phyloP scores from a whole-genome alignment of 2,329 filamentous ascomycete genomes.

The Phyllosticta capitalensis region DNA sequence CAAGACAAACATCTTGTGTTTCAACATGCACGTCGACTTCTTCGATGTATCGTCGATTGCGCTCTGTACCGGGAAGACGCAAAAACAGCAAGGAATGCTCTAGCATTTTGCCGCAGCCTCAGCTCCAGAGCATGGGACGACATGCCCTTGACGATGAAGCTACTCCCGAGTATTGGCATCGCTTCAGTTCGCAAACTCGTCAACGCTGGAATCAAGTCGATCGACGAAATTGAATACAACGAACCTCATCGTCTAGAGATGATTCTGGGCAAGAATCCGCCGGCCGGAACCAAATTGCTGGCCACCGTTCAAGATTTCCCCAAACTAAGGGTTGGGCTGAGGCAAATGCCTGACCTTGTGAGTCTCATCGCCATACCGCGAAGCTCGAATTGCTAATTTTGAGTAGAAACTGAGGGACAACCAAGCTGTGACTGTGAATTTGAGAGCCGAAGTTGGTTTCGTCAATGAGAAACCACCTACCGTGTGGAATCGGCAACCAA shows the following conservation, averaged over 20 bases:
- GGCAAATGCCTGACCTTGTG: conserved; percentile 39
- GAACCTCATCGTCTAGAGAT: conserved; percentile 68
- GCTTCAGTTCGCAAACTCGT: conserved; percentile 67
- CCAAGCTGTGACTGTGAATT: conserved; percentile 45
- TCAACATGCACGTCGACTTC: conserved; percentile 57
- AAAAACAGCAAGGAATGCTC: conserved; percentile 53
- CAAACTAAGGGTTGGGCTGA: conserved; percentile 47
- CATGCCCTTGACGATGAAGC: conserved; percentile 68
- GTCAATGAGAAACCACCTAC: conserved; percentile 54
- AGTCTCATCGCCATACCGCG: neutral
- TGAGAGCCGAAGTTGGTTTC: conserved; percentile 62
- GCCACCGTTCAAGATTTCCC: conserved; percentile 63
- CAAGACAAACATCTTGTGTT: conserved; percentile 57
- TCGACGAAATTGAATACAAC: conserved; percentile 58
- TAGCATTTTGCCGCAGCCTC: conserved; percentile 71
- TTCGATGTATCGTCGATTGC: conserved; percentile 70
- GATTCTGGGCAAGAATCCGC: conserved; percentile 67
- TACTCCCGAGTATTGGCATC: conserved; percentile 69
- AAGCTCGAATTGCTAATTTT: conserved; percentile 13
- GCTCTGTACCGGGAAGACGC: conserved; percentile 56
- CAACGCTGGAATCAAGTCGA: conserved; percentile 57
- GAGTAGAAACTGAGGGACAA: conserved; percentile 13
- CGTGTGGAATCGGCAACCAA: conserved; percentile 52
- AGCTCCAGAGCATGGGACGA: conserved; percentile 74
- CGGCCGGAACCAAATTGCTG: conserved; percentile 65